Evolutionary conservation across 805 yeast species (phyloP), one percentile per base, ranked within the genome.

Genomic region (Millerago galiae): DNA sequence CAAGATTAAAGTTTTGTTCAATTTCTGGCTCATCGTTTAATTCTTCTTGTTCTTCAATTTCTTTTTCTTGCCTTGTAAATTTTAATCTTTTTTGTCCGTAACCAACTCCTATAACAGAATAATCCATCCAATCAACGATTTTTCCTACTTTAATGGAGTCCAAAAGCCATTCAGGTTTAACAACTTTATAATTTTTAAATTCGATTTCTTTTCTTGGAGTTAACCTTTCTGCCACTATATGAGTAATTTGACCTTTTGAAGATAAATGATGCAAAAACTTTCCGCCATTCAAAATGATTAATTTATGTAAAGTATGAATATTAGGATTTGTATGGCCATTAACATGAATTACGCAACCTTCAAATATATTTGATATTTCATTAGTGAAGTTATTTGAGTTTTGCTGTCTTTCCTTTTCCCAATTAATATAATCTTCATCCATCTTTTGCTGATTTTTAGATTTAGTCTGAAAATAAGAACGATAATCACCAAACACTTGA

Each of bases 291-390:
- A 77, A 51, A 2, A 85, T 75, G 2, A 91, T 79, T 50, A 87
- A 52, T 42, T 80, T 73, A 53, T 85, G 91, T 26, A 93, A 63
- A 46, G 77, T 82, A 34, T 74, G 64, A 13, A 88, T 73, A n/a
- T 90, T 77, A 0, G 98, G 98, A 3, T 63, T 65, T 0, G 98
- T 91, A 54, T 83, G 79, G 1, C 99, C 99, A 54, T 89, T 90
- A n/a, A 91, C 88, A 59, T 83, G 80, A 5, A 91, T 70, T 1
- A 68, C 61, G 57, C 90, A 85, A 2, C 72, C 77, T 30, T 65
- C 54, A 56, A 91, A 89, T 1, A 90, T 66, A 2, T 35, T 41
- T 1, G 56, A 45, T 4, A 40, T 41, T 18, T 36, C 35, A 0
- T 8, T n/a, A 2, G 32, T 7, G 8, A 40, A 39, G 8, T 38